These are phyloP conservation scores for Saccharata proteae DNA, from an alignment of 2,329 filamentous ascomycete genomes.

Conservation along the genomic window DNA sequence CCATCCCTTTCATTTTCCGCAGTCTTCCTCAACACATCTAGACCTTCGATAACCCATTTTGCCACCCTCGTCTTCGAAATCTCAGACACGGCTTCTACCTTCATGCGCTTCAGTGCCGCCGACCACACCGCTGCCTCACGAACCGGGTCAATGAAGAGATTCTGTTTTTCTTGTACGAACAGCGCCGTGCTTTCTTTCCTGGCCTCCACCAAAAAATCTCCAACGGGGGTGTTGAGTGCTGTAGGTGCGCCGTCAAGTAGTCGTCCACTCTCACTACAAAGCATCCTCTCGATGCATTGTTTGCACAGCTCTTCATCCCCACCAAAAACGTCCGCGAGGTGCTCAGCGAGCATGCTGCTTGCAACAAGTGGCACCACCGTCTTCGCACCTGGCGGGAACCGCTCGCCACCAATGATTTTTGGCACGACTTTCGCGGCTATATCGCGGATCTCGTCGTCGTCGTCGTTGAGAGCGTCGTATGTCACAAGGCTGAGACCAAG, in stretches of 20 bases:
- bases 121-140: conserved; percentile 63
- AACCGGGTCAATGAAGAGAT: conserved; percentile 79
- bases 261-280: conserved; percentile 1
- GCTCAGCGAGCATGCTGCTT: conserved; percentile 25
- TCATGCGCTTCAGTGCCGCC: conserved; percentile 31
- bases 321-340: conserved; percentile 23
- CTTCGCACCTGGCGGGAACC: conserved; percentile 6
- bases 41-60: neutral
- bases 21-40: conserved; percentile 1
- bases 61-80: neutral
- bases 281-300: conserved; percentile 17
- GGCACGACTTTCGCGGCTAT: conserved; percentile 43
- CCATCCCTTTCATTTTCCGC: conserved; percentile 37
- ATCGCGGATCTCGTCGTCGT: conserved; percentile 79
- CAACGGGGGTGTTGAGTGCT: conserved; percentile 18
- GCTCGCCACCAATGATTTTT: conserved; percentile 29
- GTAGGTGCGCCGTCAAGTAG: conserved; percentile 2
- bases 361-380: conserved; percentile 1
- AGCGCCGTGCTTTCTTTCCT: conserved; percentile 49
- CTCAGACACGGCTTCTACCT: neutral
- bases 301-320: conserved; percentile 20
- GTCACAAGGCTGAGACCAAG: conserved; percentile 39
- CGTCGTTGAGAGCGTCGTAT: conserved; percentile 72
- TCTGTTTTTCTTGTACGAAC: conserved; percentile 85
- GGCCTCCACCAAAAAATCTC: conserved; percentile 21